Evolutionary conservation across 805 yeast species (phyloP), one percentile per base, ranked within the genome.

Genomic region (Zygosaccharomyces lentus): DNA sequence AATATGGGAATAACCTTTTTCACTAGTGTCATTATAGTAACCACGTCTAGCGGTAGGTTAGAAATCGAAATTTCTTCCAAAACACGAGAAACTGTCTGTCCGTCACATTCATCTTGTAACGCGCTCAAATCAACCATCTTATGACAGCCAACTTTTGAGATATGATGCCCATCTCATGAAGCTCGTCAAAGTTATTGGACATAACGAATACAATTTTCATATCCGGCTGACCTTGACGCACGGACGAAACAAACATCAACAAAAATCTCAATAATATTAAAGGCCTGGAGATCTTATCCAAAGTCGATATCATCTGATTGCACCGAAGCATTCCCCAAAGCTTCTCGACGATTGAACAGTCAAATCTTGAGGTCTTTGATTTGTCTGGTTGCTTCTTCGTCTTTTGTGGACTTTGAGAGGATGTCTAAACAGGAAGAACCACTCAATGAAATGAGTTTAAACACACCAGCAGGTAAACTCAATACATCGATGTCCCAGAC

Each of bases 371-470:
- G 16, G 17, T n/a, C 23, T 38, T n/a, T 15, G 27, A 16, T 35
- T 35, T 6, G 26, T 16, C 25, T 27, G 25, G 41, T 9, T 8
- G 10, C 17, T 10, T 19, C 31, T 12, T 25, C 31, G 16, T 38
- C 34, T 27, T 13, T 16, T 27, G 34, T 16, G 23, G 12, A 16
- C 17, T 27, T 16, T 41, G 9, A 21, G 23, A 45, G 34, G 37
- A 59, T 58, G 61, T 46, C 53, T 10, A 54, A 46, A 37, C 45
- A 39, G 17, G 58, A 60, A 31, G 63, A 56, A 21, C 61, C 61
- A 26, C 45, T 60, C 39, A 52, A 46, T 48, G 64, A 59, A 41
- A 41, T 59, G 15, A 55, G 55, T 43, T 38, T 55, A 43, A 59
- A 59, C 41, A 52, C 56, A 8, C 56, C 58, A 7, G 49, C 49